Evolutionary conservation across 768 basidiomycete species (phyloP), one percentile per base, ranked within the genome.

Genomic region (Dendrothele bispora): DNA sequence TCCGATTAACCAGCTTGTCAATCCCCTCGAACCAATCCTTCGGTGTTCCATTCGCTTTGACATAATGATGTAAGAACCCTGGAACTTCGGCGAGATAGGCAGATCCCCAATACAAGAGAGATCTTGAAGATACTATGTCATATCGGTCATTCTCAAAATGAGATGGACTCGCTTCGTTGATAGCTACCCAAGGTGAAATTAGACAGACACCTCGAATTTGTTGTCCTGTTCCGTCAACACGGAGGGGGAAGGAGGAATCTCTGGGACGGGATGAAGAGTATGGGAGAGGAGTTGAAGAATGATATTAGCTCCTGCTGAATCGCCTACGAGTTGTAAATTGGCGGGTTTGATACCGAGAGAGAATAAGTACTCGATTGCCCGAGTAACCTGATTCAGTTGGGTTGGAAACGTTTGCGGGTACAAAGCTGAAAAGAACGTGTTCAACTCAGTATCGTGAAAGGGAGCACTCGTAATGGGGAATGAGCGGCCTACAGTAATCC

Each of bases 251-350:
- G 15, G 40, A 17, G 62, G 60, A 12, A 69, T 53, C 37, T 43
- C 53, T 5, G 46, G 48, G 17, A 59, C 46, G 10, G 69, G 67
- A 34, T 66, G 66, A 2, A 70, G 52, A 14, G 64, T 53, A 38
- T 71, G 67, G n/a, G 56, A 60, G 46, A 71, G 51, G 29, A 66
- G 28, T 48, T 66, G 62, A 5, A 63, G 46, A 25, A 62, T 48
- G 32, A 69, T 55, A 32, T 62, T 61, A 14, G 50, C 69, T n/a
- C 69, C 69, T 1, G 69, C 68, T 2, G 69, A 71, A 49, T 71
- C 69, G 5, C 69, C 68, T 2, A 55, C 53, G 27, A 71, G 49
- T 21, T 62, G 58, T 28, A 71, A 61, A 49, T 68, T 65, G 38
- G 64, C 57, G 1, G 66, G 64, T 29, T 57, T 44, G 42, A 65